A percentile compares a stretch with the other conserved stretches of the same genome.
Conservation (phyloP, 148 eudicot species). For the Heliosperma pusillum region DNA sequence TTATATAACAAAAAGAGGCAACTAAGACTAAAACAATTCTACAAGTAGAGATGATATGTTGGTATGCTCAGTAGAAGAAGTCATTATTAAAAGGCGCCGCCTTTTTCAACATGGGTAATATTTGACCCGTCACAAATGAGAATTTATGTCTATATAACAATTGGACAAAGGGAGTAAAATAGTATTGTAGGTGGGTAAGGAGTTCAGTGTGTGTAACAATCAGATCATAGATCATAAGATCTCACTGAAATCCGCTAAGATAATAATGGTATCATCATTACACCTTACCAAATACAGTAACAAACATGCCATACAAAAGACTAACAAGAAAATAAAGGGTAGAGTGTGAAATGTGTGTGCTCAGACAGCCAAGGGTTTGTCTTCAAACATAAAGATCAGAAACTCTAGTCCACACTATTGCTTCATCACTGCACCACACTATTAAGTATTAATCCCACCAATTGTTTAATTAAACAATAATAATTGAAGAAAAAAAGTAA, state of each 20-base stretch:
- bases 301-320: no score
- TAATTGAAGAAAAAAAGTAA: neutral
- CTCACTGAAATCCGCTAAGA: conserved; percentile 97
- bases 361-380: conserved; percentile 89
- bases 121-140: no score
- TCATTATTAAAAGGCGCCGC: no score
- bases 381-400: conserved; percentile 56
- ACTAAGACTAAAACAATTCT: no score
- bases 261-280: conserved; percentile 48
- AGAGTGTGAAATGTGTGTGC: conserved; percentile 21
- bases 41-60: no score
- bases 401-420: conserved; percentile 67
- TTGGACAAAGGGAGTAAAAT: neutral
- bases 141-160: no score
- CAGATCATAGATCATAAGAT: conserved; percentile 59
- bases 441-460: neutral
- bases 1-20: no score
- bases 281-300: conserved; percentile 15
- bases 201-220: conserved; percentile 96
- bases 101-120: no score
- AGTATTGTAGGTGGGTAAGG: neutral
- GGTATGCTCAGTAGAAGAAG: no score
- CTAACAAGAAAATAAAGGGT: neutral
- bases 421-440: conserved; percentile 29
- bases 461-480: neutral